phyloP scores from a whole-genome alignment of 2,329 filamentous ascomycete genomes.

The Ceratocystis variospora region DNA sequence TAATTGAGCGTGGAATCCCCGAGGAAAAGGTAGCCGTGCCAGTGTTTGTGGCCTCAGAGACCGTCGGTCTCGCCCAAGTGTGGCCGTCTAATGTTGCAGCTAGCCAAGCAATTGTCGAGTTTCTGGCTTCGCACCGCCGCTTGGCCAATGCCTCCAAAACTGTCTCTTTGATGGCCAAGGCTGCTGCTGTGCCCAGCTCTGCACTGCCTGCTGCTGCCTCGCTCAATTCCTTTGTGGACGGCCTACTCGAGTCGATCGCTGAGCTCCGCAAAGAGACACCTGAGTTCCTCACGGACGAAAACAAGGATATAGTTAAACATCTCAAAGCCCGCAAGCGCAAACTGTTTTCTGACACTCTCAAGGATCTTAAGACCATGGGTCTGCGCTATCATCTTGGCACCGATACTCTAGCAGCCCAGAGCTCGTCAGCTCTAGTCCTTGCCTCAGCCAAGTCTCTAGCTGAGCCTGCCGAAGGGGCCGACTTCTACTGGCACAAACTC shows the following conservation, averaged over 20 bases:
- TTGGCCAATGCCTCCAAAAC: conserved; percentile 59
- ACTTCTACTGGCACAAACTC: conserved; percentile 52
- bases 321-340: conserved; percentile 83
- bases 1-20: conserved; percentile 47
- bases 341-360: conserved; percentile 77
- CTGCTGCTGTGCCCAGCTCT: conserved; percentile 40
- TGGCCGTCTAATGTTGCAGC: conserved; percentile 7
- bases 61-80: conserved; percentile 7
- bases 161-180: conserved; percentile 56
- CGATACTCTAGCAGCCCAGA: conserved; percentile 58
- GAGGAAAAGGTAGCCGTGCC: conserved; percentile 29
- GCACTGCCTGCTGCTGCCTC: conserved; percentile 43
- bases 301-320: conserved; percentile 70
- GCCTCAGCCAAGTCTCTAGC: conserved; percentile 37
- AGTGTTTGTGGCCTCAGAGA: conserved; percentile 20
- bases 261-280: conserved; percentile 78
- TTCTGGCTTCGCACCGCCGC: conserved; percentile 39
- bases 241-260: conserved; percentile 44
- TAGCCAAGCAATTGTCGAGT: not conserved
- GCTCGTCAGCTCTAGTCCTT: conserved; percentile 55
- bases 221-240: conserved; percentile 54
- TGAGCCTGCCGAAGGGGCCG: conserved; percentile 22
- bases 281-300: conserved; percentile 66
- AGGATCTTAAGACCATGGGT: conserved; percentile 74
- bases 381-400: conserved; percentile 69